Evolutionary conservation across 2,329 filamentous ascomycete species (phyloP), one percentile per base, ranked within the genome.

Genomic region (Incumbomyces lentus): DNA sequence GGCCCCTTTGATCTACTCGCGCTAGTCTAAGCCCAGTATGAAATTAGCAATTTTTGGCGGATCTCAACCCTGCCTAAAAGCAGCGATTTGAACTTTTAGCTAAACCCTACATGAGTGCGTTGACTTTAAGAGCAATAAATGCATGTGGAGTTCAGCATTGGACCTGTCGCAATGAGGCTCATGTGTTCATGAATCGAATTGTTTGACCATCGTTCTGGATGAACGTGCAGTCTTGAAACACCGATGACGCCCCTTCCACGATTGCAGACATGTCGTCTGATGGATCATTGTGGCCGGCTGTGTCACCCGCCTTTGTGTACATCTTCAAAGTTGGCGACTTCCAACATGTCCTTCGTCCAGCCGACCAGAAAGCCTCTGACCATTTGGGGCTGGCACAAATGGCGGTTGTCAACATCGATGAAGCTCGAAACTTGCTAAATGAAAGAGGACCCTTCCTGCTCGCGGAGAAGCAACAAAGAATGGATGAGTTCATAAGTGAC

Each of bases 281-380:
- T 34, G 32, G 40, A 16, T 16, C 30, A 5, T 34, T 18, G 17
- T 32, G 31, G 22, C 42, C 19, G 33, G 13, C 33, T 5, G 33
- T 37, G 22, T 31, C 42, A 12, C 33, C 42, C 6, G 42, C 19
- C n/a, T 45, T 45, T 30, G 33, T 45, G 10, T 45, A 37, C 22
- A 38, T 45, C 26, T 14, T 45, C 6, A 38, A 45, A 22, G 38
- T 45, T 34, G 42, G 42, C 8, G 42, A 45, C 42, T 45, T n/a
- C 30, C 18, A 16, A 30, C 42, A 45, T 45, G 33, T 45, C 4
- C 34, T 45, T 5, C 19, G 29, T 8, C 42, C 42, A 29, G 42
- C 22, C 42, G 33, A 45, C 13, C 42, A 38, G 6, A 45, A 45
- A 26, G 32, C 42, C 5, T 36, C 33, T 33, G 34, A 45, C 3